phyloP scores from a whole-genome alignment of 805 yeast species.

The Candida krabiensis region DNA sequence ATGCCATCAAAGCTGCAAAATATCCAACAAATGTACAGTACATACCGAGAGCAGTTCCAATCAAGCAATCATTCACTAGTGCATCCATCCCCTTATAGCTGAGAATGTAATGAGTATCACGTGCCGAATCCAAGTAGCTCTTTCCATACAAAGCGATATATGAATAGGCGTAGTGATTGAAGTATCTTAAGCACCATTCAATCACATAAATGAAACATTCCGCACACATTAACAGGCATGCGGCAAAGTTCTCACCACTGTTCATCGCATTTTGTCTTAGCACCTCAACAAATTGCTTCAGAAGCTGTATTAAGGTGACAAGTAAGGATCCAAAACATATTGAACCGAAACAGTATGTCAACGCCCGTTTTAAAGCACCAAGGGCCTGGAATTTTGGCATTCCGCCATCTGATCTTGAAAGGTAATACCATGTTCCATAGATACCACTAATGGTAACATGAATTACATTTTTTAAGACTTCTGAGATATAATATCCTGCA shows the following conservation, averaged over 20 bases:
- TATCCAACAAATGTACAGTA: slow-evolving; percentile 67
- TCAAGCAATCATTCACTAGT: slow-evolving; percentile 77
- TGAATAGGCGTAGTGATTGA: slow-evolving; percentile 88
- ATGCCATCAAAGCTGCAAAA: slow-evolving; percentile 40
- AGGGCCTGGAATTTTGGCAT: slow-evolving; percentile 77
- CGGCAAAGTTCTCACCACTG: slow-evolving; percentile 20
- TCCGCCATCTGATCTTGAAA: slow-evolving; percentile 49
- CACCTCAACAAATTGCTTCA: slow-evolving; percentile 53
- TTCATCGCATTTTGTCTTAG: slow-evolving; percentile 39
- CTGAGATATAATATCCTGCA: slow-evolving; percentile 82
- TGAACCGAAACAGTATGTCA: slow-evolving; percentile 86
- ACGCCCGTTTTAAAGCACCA: slow-evolving; percentile 73
- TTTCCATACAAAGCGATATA: slow-evolving; percentile 89
- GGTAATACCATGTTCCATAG: slow-evolving; percentile 91
- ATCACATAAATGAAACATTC: slow-evolving; percentile 24
- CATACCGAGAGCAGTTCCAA: slow-evolving; percentile 73
- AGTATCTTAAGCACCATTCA: slow-evolving; percentile 54
- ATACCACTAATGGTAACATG: slow-evolving; percentile 84
- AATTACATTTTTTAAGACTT: slow-evolving; percentile 75
- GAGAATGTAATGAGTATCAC: slow-evolving; percentile 74
- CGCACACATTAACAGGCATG: slow-evolving; percentile 16
- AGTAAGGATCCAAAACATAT: slow-evolving; percentile 78
- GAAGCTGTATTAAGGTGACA: slow-evolving; percentile 71
- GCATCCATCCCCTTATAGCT: slow-evolving; percentile 84
- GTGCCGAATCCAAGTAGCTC: slow-evolving; percentile 69